phyloP scores from a whole-genome alignment of 257 asterid genomes.

The Oldenlandia corymbosa region DNA sequence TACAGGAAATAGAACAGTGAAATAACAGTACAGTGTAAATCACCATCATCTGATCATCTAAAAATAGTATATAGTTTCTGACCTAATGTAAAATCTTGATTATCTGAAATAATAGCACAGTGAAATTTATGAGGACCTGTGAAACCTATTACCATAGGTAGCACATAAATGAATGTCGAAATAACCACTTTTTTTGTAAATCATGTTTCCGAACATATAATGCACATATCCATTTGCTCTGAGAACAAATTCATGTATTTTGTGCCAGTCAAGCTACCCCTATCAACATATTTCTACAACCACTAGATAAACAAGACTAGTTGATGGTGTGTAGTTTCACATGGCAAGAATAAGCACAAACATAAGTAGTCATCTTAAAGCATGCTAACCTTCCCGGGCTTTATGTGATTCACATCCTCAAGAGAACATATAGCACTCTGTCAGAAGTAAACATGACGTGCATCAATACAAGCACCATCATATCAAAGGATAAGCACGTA shows the following conservation, averaged over 20 bases:
- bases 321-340: neutral
- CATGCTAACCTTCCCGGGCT: slow-evolving; percentile 74
- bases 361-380: neutral
- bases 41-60: no score
- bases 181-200: no score
- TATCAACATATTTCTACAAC: neutral
- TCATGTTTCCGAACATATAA: no score
- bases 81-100: no score
- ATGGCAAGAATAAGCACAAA: neutral
- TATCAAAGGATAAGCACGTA: neutral
- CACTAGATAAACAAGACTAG: neutral
- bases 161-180: no score
- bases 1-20: no score
- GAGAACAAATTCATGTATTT: neutral
- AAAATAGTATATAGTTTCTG: no score
- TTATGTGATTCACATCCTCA: slow-evolving; percentile 55
- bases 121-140: no score
- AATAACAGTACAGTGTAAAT: no score
- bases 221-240: neutral
- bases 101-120: no score
- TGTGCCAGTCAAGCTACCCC: neutral
- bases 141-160: no score
- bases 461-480: slow-evolving; percentile 6
- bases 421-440: slow-evolving; percentile 93
- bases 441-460: slow-evolving; percentile 29